Evolutionary conservation across 805 yeast species (phyloP).

Genomic region (Kodamaea leandrae): DNA sequence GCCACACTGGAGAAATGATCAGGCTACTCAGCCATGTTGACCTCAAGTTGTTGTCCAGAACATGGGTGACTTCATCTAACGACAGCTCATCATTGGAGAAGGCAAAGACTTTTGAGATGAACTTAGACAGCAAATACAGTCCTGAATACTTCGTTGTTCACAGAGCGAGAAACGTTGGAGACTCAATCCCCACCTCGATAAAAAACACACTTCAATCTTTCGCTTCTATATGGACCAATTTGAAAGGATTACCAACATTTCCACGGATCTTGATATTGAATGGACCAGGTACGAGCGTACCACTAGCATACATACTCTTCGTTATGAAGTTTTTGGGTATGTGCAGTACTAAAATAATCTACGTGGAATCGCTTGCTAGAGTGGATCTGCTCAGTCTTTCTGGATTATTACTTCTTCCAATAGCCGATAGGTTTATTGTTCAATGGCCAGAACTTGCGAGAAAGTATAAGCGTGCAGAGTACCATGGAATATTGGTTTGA

Average conservation of each 20-base stretch:
- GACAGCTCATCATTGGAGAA: constrained; percentile 49
- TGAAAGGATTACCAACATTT: constrained; percentile 25
- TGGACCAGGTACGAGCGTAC: constrained; percentile 84
- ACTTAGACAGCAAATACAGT: constrained; percentile 13
- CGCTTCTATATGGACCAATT: constrained; percentile 21
- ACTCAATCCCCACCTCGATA: constrained; percentile 46
- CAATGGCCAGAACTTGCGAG: constrained; percentile 75
- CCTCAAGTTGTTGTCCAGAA: constrained; percentile 23
- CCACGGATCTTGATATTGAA: constrained; percentile 55
- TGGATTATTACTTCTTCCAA: constrained; percentile 67
- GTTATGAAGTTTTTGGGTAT: constrained; percentile 47
- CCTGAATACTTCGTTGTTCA: constrained; percentile 35
- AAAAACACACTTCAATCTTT: constrained; percentile 43
- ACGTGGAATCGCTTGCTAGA: constrained; percentile 85
- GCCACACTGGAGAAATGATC: constrained; percentile 96
- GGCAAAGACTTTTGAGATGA: constrained; percentile 36
- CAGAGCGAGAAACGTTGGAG: constrained; percentile 64
- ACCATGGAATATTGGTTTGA: constrained; percentile 71
- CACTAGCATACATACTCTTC: constrained; percentile 60
- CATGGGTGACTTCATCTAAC: constrained; percentile 48
- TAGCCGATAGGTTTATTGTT: constrained; percentile 76
- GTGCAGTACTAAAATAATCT: constrained; percentile 58
- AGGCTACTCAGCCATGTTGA: constrained; percentile 50
- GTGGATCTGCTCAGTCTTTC: constrained; percentile 72
- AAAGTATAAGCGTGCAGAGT: constrained; percentile 61